Conservation (phyloP, 768 basidiomycete genomes). For the Mycena galericulata region DNA sequence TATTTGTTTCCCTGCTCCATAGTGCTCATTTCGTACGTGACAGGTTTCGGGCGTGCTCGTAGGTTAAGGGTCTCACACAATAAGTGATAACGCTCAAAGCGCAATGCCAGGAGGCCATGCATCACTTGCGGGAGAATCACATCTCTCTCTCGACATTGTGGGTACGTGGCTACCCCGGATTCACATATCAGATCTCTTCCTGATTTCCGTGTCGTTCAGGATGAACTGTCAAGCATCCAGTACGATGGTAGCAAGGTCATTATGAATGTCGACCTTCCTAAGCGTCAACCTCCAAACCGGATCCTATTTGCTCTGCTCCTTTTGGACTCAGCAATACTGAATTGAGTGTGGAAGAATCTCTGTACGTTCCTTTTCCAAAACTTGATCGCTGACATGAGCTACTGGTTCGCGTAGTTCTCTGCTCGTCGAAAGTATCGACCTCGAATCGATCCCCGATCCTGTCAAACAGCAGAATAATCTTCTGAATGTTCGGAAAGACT, state of each 20-base stretch:
- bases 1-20: background rate
- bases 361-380: too few species aligned
- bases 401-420: too few species aligned
- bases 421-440: background rate
- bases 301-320: background rate
- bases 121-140: background rate
- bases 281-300: background rate
- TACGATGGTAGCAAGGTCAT: background rate
- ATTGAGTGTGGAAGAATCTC: too few species aligned
- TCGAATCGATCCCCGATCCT: background rate
- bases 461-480: background rate
- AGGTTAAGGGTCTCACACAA: background rate
- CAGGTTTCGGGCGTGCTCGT: background rate
- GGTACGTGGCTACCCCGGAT: background rate
- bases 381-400: too few species aligned
- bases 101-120: background rate
- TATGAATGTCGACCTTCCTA: slow-evolving; percentile 1
- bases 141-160: background rate
- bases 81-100: background rate
- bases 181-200: background rate
- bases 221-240: background rate
- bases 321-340: background rate
- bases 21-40: background rate
- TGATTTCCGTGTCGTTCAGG: background rate
- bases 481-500: background rate